These are phyloP conservation scores for Pichia sp. DNA, from an alignment of 1,139 yeast genomes.

Conservation along the genomic window DNA sequence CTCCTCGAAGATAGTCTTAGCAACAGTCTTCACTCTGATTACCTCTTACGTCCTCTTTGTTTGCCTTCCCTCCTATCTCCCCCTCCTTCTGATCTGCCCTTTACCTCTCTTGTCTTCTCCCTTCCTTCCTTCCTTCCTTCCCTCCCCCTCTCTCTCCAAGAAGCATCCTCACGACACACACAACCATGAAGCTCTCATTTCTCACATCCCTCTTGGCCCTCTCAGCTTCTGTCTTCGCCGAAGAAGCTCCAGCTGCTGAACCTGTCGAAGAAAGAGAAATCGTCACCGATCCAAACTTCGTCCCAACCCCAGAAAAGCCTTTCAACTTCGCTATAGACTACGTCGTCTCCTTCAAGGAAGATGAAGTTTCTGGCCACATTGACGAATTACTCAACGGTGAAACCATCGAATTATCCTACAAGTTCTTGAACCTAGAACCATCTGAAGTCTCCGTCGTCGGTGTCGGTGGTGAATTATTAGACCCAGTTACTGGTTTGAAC, in stretches of 20 bases:
- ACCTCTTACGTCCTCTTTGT: no score
- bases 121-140: neutral
- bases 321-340: constrained; percentile 44
- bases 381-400: constrained; percentile 51
- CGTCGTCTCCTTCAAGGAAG: constrained; percentile 42
- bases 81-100: no score
- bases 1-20: no score
- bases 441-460: constrained; percentile 59
- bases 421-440: constrained; percentile 58
- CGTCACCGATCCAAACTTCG: constrained; percentile 24
- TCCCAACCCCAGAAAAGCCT: constrained; percentile 34
- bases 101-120: no score
- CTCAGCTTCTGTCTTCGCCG: constrained; percentile 20
- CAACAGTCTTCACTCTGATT: no score
- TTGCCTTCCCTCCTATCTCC: no score
- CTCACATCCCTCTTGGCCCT: constrained; percentile 22
- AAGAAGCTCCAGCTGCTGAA: neutral
- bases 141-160: no score
- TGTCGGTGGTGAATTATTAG: constrained; percentile 68
- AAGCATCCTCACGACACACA: neutral
- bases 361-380: constrained; percentile 35
- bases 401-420: constrained; percentile 51
- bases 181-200: constrained; percentile 22
- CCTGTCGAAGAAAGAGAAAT: constrained; percentile 14
- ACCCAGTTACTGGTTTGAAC: constrained; percentile 50